Conservation (phyloP, 73 alveolate genomes). For the Tetrahymena malaccensis region DNA sequence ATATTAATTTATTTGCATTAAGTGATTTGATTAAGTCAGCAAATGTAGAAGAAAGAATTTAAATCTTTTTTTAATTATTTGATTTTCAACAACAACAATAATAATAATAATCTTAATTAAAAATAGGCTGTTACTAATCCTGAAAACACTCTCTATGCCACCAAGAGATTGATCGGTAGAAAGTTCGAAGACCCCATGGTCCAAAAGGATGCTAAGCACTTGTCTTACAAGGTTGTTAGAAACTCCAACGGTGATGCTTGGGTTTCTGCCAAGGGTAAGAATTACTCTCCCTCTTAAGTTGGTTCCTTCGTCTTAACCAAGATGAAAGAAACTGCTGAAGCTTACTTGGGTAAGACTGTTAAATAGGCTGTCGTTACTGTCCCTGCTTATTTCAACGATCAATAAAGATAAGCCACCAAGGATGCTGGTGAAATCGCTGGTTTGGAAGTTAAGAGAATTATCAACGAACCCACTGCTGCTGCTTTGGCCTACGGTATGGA, state of each 20-base stretch:
- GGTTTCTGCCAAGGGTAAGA: slow-evolving; percentile 78
- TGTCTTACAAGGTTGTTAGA: slow-evolving; percentile 64
- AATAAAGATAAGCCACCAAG: slow-evolving; percentile 84
- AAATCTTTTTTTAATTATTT: background rate
- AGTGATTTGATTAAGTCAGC: background rate
- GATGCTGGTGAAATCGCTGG: slow-evolving; percentile 89
- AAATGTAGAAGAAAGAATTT: background rate
- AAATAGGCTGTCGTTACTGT: slow-evolving; percentile 90
- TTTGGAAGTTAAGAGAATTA: slow-evolving; percentile 92
- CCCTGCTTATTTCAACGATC: slow-evolving; percentile 93
- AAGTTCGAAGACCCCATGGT: slow-evolving; percentile 76
- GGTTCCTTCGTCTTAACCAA: slow-evolving; percentile 74
- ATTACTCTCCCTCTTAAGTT: slow-evolving; percentile 56
- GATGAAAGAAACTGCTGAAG: slow-evolving; percentile 88
- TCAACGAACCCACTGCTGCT: slow-evolving; percentile 99
- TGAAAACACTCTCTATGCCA: slow-evolving; percentile 80
- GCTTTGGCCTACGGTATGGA: slow-evolving; percentile 97
- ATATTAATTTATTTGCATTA: background rate
- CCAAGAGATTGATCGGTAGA: slow-evolving; percentile 92
- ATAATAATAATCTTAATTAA: background rate
- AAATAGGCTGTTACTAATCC: slow-evolving; percentile 82
- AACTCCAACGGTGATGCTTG: slow-evolving; percentile 92
- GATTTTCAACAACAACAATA: background rate
- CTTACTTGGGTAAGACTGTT: slow-evolving; percentile 68
- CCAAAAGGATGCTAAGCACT: slow-evolving; percentile 68